These are phyloP conservation scores for Lachnum nothofagi DNA, from an alignment of 2,329 filamentous ascomycete species.

Conservation along the genomic window DNA sequence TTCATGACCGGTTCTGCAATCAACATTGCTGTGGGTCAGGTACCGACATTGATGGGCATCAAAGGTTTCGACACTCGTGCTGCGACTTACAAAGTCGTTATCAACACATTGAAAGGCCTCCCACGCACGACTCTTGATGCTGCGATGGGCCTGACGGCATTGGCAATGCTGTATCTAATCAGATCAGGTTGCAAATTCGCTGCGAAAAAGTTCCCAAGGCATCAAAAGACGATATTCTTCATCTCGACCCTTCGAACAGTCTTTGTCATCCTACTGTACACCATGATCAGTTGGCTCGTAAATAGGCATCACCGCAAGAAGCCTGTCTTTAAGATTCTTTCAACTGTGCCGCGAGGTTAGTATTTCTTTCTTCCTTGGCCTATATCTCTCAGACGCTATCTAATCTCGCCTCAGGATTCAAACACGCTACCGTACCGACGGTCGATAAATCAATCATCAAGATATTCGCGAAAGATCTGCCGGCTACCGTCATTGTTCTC, in stretches of 20 bases:
- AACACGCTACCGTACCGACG: constrained; percentile 67
- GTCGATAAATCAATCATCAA: constrained; percentile 63
- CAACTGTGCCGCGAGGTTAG: constrained; percentile 68
- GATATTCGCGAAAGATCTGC: constrained; percentile 66
- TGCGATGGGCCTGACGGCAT: constrained; percentile 78
- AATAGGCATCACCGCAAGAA: constrained; percentile 63
- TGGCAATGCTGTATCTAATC: constrained; percentile 72
- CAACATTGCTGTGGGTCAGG: constrained; percentile 79
- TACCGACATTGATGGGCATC: constrained; percentile 79
- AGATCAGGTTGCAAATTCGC: constrained; percentile 58
- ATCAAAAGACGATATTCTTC: constrained; percentile 79
- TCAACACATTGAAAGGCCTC: constrained; percentile 74
- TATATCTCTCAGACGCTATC: background rate
- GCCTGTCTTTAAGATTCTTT: constrained; percentile 69
- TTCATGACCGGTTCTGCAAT: constrained; percentile 97
- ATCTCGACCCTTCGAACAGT: constrained; percentile 82
- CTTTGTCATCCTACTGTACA: constrained; percentile 89
- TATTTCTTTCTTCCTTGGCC: background rate
- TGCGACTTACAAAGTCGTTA: constrained; percentile 74
- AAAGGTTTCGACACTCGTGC: constrained; percentile 61
- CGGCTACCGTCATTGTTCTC: constrained; percentile 85
- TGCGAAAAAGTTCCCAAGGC: constrained; percentile 64
- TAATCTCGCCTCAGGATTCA: constrained; percentile 56
- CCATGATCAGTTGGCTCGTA: constrained; percentile 79
- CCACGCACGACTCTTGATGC: constrained; percentile 67